A percentile compares a stretch with the other conserved stretches of the same genome.
These are phyloP conservation scores for Pseudopyricularia javanii DNA, from an alignment of 2,329 filamentous ascomycete genomes.

Conservation along the genomic window DNA sequence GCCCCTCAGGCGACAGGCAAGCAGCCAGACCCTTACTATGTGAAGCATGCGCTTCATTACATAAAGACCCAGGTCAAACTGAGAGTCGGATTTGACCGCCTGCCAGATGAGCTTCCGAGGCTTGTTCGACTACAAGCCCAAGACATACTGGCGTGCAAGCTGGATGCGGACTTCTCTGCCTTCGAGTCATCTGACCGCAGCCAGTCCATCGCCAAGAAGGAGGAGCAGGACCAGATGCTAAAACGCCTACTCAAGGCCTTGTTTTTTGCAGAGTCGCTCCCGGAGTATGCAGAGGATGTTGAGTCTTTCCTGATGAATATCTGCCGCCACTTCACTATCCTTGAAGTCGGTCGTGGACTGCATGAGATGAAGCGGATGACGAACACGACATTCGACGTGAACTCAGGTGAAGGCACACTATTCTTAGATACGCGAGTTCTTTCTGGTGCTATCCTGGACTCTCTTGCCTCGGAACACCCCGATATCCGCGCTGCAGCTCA, in stretches of 20 bases:
- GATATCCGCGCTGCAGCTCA: conserved; percentile 76
- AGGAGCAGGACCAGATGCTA: conserved; percentile 67
- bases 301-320: conserved; percentile 65
- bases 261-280: conserved; percentile 73
- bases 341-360: conserved; percentile 81
- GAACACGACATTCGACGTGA: conserved; percentile 69
- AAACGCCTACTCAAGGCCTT: conserved; percentile 83
- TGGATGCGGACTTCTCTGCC: conserved; percentile 55
- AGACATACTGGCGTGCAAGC: conserved; percentile 64
- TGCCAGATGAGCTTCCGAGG: conserved; percentile 81
- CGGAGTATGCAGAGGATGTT: conserved; percentile 68
- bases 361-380: conserved; percentile 70
- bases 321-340: conserved; percentile 78
- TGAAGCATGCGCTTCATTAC: conserved; percentile 81
- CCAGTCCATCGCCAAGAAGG: conserved; percentile 76
- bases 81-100: conserved; percentile 71
- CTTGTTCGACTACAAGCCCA: conserved; percentile 81
- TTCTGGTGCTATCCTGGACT: conserved; percentile 82
- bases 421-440: conserved; percentile 78
- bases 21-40: conserved; percentile 71
- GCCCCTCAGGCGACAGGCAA: conserved; percentile 29
- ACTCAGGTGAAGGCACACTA: conserved; percentile 75
- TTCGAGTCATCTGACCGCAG: conserved; percentile 68
- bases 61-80: conserved; percentile 85
- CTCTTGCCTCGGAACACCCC: conserved; percentile 71